phyloP scores from a whole-genome alignment of 192 early-diverging fungal species.

The Backusella mclennaniae region DNA sequence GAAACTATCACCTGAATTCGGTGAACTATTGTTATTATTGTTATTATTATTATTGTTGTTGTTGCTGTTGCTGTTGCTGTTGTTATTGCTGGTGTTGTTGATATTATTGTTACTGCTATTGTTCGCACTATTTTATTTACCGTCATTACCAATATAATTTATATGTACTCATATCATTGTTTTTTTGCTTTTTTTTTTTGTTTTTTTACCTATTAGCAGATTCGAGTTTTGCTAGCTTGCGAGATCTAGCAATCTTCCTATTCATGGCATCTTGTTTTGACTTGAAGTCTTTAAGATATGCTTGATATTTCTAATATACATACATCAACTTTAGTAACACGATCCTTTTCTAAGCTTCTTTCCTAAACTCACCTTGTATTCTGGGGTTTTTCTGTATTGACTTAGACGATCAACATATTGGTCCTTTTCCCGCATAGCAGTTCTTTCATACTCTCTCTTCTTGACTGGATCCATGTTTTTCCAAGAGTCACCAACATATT shows the following conservation, averaged over 20 bases:
- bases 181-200: background rate
- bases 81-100: background rate
- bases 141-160: background rate
- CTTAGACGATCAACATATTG: constrained; percentile 27
- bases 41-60: background rate
- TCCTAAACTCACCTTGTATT: constrained; percentile 26
- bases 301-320: constrained; percentile 31
- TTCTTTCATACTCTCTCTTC: constrained; percentile 32
- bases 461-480: constrained; percentile 23
- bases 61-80: background rate
- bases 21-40: background rate
- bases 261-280: constrained; percentile 27
- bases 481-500: constrained; percentile 42
- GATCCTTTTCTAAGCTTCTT: background rate
- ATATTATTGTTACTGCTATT: background rate
- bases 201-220: constrained; percentile 15
- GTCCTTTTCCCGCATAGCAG: constrained; percentile 32
- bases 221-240: constrained; percentile 16
- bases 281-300: constrained; percentile 37
- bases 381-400: constrained; percentile 23
- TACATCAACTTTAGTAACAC: background rate
- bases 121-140: background rate
- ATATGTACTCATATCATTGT: too few species aligned
- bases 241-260: constrained; percentile 14
- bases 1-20: background rate